phyloP scores from a whole-genome alignment of 2,329 filamentous ascomycete species.

The Mariannaea sp. region DNA sequence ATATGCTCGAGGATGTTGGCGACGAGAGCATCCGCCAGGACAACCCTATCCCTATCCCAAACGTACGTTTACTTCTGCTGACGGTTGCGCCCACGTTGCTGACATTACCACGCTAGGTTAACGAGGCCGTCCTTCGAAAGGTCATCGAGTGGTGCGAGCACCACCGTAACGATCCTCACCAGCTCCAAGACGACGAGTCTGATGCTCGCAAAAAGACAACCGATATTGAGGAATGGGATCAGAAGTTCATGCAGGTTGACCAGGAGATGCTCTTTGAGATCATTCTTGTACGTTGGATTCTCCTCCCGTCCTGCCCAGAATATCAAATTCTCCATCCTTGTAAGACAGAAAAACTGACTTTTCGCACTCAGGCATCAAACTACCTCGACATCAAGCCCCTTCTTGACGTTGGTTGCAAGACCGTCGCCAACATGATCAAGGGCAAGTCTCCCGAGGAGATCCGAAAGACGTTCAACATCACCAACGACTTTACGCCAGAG shows the following conservation, averaged over 20 bases:
- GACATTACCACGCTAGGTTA: constrained; percentile 62
- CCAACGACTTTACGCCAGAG: constrained; percentile 98
- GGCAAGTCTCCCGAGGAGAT: constrained; percentile 99
- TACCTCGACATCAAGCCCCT: constrained; percentile 99
- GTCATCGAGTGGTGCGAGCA: constrained; percentile 98
- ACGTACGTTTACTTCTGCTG: constrained; percentile 56
- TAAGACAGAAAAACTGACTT: constrained; percentile 28
- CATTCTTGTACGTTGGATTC: constrained; percentile 77
- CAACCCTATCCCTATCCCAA: constrained; percentile 86
- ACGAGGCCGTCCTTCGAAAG: constrained; percentile 91
- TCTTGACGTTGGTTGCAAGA: constrained; percentile 98
- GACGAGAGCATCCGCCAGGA: constrained; percentile 57
- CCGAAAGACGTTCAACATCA: constrained; percentile 99
- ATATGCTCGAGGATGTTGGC: constrained; percentile 94
- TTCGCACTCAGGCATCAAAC: constrained; percentile 77
- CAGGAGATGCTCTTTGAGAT: constrained; percentile 99
- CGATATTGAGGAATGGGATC: constrained; percentile 99
- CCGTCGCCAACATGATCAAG: constrained; percentile 99
- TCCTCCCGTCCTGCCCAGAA: not conserved
- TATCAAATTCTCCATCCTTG: too few species aligned
- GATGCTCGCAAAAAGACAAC: constrained; percentile 98
- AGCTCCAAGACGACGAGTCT: constrained; percentile 82
- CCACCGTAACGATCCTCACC: constrained; percentile 87
- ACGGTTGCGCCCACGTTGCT: constrained; percentile 18
- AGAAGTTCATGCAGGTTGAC: constrained; percentile 99